Evolutionary conservation across 176 grass and related monocot genomes (phyloP), one percentile per base, ranked within the genome.

Genomic region (Metroxylon sagu): DNA sequence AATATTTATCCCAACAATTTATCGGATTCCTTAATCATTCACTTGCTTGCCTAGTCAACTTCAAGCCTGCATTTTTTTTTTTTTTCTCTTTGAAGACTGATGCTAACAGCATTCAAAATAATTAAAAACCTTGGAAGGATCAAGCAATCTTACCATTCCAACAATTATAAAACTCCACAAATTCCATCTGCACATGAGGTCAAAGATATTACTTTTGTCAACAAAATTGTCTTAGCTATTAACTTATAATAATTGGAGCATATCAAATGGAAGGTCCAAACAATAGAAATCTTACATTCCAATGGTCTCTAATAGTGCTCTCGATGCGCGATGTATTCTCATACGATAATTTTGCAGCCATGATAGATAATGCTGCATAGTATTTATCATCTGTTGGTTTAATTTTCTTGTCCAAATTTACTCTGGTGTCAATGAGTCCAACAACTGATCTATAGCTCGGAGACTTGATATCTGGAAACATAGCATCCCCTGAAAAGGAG

Each of bases 301-400:
- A 95, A 3, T 79, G 53, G 39, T 84, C 61, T 71, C 14, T 60
- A 0, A 89, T 70, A 14, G 75, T 66, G 28, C 16, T 51, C 48
- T n/a, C 21, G 39, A 95, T 71, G 67, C 71, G 65, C 51, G 68
- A 15, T 25, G 89, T 70, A 29, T 79, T 95, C 72, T 95, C 85
- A 67, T 95, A 95, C 3, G 86, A 63, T 28, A 89, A 3, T 54
- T 95, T 89, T 4, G 90, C 82, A 29, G 90, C 80, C 90, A 95
- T 89, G 66, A 84, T 76, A 4, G 86, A 89, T 0, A 95, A 71
- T 4, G 83, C 85, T 35, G 85, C 82, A 52, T 74, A 53, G 64
- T 95, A 95, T 67, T 62, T 89, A 15, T 2, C 25, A 5, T 95
- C 79, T 0, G 48, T 30, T 2, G 57, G 76, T 15, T 14, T 74